These are phyloP conservation scores for Metschnikowia noctiluminum DNA, from an alignment of 805 yeast species.

Conservation along the genomic window DNA sequence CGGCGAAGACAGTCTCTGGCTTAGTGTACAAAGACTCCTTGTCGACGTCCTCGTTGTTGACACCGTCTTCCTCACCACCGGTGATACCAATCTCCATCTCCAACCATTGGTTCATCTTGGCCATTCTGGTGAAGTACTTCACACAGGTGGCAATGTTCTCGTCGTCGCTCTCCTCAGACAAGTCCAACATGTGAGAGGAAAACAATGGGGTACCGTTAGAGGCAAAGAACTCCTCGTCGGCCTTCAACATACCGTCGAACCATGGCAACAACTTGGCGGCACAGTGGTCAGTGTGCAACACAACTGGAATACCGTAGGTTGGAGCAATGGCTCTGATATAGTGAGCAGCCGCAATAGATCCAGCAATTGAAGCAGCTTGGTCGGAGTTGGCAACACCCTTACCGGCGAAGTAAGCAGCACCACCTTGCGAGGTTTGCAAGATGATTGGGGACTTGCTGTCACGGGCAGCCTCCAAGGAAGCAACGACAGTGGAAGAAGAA, in stretches of 20 bases:
- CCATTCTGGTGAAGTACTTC: slow-evolving; percentile 90
- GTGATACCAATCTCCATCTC: slow-evolving; percentile 99
- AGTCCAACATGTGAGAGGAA: slow-evolving; percentile 98
- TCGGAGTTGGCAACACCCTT: slow-evolving; percentile 94
- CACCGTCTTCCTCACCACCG: slow-evolving; percentile 99
- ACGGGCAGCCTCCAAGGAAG: slow-evolving; percentile 49
- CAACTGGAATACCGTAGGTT: slow-evolving; percentile 92
- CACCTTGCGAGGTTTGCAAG: slow-evolving; percentile 97
- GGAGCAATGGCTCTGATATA: slow-evolving; percentile 97
- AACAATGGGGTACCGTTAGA: slow-evolving; percentile 90
- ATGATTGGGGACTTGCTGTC: slow-evolving; percentile 80
- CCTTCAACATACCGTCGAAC: slow-evolving; percentile 97
- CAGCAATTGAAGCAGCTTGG: slow-evolving; percentile 92
- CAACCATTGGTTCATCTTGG: slow-evolving; percentile 94
- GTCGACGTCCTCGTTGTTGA: slow-evolving; percentile 91
- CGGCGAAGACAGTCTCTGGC: slow-evolving; percentile 91
- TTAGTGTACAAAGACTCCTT: slow-evolving; percentile 88
- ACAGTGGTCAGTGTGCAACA: slow-evolving; percentile 98
- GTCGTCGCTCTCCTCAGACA: slow-evolving; percentile 94
- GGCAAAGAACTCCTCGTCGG: slow-evolving; percentile 90
- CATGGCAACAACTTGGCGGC: slow-evolving; percentile 97
- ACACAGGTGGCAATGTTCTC: slow-evolving; percentile 93
- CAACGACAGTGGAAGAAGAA: slow-evolving; percentile 85
- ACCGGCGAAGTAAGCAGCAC: slow-evolving; percentile 99
- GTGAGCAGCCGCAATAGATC: slow-evolving; percentile 96